Evolutionary conservation across 192 early-diverging fungal species (phyloP).

Genomic region (Coemansia umbellata): DNA sequence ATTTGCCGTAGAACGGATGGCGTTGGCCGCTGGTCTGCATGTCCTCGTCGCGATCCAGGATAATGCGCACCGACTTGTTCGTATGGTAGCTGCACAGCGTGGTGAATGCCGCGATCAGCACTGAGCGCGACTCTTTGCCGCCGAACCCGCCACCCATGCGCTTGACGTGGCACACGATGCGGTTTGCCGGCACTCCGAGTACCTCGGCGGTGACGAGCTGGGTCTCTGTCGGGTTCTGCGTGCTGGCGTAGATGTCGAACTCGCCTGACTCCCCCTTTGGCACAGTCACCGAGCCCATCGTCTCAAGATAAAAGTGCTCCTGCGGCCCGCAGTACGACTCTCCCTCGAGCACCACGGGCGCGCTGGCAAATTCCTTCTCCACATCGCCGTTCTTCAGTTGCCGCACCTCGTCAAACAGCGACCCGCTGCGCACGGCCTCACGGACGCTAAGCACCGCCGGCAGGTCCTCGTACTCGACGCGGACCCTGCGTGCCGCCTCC

Average conservation of each 20-base stretch:
- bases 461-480: conserved; percentile 68
- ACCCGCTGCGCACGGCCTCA: conserved; percentile 66
- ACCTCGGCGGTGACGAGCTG: conserved; percentile 66
- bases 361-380: conserved; percentile 49
- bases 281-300: conserved; percentile 63
- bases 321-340: conserved; percentile 56
- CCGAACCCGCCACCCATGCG: conserved; percentile 89
- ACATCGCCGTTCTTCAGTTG: conserved; percentile 63
- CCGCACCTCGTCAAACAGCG: conserved; percentile 58
- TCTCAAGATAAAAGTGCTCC: conserved; percentile 91
- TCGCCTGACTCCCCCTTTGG: conserved; percentile 74
- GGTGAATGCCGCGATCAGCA: conserved; percentile 59
- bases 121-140: conserved; percentile 69
- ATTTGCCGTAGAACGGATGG: conserved; percentile 76
- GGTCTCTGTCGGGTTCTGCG: conserved; percentile 74
- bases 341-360: conserved; percentile 57
- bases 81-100: conserved; percentile 69
- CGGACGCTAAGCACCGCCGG: conserved; percentile 73
- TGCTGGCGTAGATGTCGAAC: conserved; percentile 73
- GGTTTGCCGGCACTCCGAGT: conserved; percentile 69
- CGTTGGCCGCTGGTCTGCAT: conserved; percentile 71
- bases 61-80: conserved; percentile 63
- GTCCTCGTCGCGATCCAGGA: conserved; percentile 83
- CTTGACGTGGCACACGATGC: conserved; percentile 73
- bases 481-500: conserved; percentile 64